Evolutionary conservation across 306 rosid species (phyloP).

Genomic region (Citrullus colocynthis): DNA sequence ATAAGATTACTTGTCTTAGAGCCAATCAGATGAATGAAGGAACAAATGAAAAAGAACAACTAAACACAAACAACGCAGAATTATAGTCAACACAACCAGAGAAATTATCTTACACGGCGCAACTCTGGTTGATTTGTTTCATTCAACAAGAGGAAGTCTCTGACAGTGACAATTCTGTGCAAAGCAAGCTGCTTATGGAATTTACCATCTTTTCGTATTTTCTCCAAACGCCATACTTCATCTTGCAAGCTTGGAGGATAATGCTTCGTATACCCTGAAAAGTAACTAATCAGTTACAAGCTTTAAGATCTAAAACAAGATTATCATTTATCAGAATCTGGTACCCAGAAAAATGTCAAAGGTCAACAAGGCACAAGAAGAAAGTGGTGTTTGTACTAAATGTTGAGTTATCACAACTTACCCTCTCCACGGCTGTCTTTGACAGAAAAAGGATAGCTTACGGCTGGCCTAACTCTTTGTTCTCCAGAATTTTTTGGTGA

Average conservation of each 20-base stretch:
- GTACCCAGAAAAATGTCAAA: not conserved
- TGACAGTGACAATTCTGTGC: not conserved
- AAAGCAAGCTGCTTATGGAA: not conserved
- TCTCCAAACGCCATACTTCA: slow-evolving; percentile 14
- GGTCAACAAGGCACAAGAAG: not conserved
- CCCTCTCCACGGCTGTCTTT: slow-evolving; percentile 15
- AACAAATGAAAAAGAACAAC: not conserved
- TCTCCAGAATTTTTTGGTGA: not conserved
- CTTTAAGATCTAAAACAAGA: not conserved
- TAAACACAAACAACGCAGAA: not conserved
- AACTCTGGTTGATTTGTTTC: not conserved
- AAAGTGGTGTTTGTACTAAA: not conserved
- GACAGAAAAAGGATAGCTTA: slow-evolving; percentile 9
- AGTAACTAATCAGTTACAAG: not conserved
- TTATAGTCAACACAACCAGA: not conserved
- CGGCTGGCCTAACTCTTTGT: slow-evolving; percentile 4
- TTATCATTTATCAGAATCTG: not conserved
- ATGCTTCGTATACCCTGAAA: slow-evolving; percentile 10
- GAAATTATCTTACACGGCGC: slow-evolving; percentile 5
- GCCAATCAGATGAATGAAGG: not conserved
- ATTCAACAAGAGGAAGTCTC: slow-evolving; percentile 2
- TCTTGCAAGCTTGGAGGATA: slow-evolving; percentile 7
- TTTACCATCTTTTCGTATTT: slow-evolving; percentile 8
- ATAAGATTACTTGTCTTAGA: not conserved
- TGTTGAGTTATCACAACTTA: not conserved